Evolutionary conservation across 148 eudicot genomes (phyloP), one percentile per base, ranked within the genome.

Genomic region (Rheum nobile): DNA sequence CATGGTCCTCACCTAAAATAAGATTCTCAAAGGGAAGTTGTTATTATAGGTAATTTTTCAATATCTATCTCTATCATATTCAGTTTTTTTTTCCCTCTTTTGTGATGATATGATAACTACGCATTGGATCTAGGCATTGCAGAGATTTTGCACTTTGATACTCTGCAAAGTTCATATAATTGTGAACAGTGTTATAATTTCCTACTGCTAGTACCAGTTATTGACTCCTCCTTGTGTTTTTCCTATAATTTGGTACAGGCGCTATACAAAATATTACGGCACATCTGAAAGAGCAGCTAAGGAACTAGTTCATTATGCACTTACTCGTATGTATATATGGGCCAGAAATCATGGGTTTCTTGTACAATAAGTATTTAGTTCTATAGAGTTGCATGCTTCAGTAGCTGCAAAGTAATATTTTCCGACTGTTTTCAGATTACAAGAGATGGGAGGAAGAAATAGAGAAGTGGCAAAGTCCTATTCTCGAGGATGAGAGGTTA

Each of bases 401-500:
- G 70, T 41, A 65, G 39, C 70, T 32, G 41, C 38, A 32, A 65
- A 65, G 32, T 14, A 47, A 8, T 35, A 24, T 38, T 75, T 8
- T 24, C 14, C 39, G 12, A 47, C 34, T 76, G 52, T 80, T 67
- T 16, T 79, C 89, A 96, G 99, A 90, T 76, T 96, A 96, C 83
- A 96, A 81, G 84, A 78, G 85, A 67, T 96, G 99, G 99, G 99
- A 96, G 82, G 99, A 92, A 82, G 99, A 92, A 71, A 96, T 96
- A 24, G 99, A 96, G 83, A 87, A 83, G 78, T 96, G 99, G 99
- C 99, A 96, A 85, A 87, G 82, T 77, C 97, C 99, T 48, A 82
- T 96, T 78, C 94, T 96, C 28, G 78, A 81, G 54, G 92, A 96
- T 79, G 94, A 90, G 61, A 86, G 75, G 71, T 84, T 96, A 77